Evolutionary conservation across 306 rosid genomes (phyloP).

Genomic region (Prunus campanulata): DNA sequence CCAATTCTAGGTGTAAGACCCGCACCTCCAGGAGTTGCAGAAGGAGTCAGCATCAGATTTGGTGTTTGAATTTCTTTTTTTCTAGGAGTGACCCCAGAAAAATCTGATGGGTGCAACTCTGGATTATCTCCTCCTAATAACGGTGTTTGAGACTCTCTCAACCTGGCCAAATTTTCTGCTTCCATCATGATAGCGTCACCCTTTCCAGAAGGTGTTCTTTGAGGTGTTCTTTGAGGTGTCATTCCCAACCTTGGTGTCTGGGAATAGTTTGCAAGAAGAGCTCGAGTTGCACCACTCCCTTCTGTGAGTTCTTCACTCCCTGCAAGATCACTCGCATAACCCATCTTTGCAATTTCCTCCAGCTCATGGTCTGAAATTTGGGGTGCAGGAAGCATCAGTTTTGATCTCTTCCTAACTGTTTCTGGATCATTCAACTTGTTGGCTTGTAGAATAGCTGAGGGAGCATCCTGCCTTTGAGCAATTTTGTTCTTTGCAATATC

Average conservation of each 20-base stretch:
- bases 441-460: conserved; percentile 83
- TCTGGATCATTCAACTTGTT: conserved; percentile 93
- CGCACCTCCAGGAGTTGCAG: conserved; percentile 81
- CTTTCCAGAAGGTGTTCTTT: conserved; percentile 91
- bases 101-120: conserved; percentile 91
- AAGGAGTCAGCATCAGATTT: conserved; percentile 81
- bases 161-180: conserved; percentile 90
- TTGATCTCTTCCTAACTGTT: conserved; percentile 86
- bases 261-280: conserved; percentile 85
- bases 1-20: conserved; percentile 80
- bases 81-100: conserved; percentile 96
- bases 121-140: conserved; percentile 93
- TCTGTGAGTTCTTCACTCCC: conserved; percentile 64
- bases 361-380: conserved; percentile 89
- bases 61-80: conserved; percentile 79
- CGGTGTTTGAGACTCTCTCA: conserved; percentile 97
- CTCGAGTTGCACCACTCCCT: conserved; percentile 83
- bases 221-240: conserved; percentile 86
- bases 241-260: conserved; percentile 75
- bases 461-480: conserved; percentile 87
- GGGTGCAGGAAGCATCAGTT: conserved; percentile 94
- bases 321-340: conserved; percentile 84
- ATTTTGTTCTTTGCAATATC: conserved; percentile 85
- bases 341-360: conserved; percentile 96
- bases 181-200: conserved; percentile 97